Conservation (phyloP, 1,284 basidiomycete genomes). For the Hypsizygus ulmarius region DNA sequence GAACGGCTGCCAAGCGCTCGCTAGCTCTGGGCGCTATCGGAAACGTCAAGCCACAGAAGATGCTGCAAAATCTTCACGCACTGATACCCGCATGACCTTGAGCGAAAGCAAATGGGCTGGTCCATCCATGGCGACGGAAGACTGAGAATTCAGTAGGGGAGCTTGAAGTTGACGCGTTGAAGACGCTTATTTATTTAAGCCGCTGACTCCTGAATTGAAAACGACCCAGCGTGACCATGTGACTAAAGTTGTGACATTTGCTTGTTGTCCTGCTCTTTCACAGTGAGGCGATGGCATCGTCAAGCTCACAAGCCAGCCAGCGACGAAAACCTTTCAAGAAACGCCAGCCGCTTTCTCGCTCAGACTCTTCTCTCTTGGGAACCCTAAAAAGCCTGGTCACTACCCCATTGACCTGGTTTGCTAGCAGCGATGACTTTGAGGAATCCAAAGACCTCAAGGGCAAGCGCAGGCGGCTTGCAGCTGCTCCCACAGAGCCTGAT, state of each 20-base stretch:
- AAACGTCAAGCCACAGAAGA: conserved; percentile 35
- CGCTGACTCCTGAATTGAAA: no score
- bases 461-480: conserved; percentile 47
- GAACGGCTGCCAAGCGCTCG: conserved; percentile 77
- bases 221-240: conserved; percentile 15
- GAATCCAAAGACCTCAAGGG: conserved; percentile 47
- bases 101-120: conserved; percentile 63
- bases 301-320: conserved; percentile 23
- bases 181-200: no score
- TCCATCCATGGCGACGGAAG: conserved; percentile 42
- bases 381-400: conserved; percentile 64
- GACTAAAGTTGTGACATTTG: conserved; percentile 24
- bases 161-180: no score
- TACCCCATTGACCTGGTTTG: conserved; percentile 61
- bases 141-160: no score
- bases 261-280: conserved; percentile 27
- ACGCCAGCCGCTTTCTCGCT: conserved; percentile 39
- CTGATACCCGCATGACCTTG: conserved; percentile 81
- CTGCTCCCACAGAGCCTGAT: conserved; percentile 29
- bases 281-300: conserved; percentile 28
- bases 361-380: conserved; percentile 51
- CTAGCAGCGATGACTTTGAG: conserved; percentile 40
- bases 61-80: conserved; percentile 39
- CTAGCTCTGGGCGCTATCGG: conserved; percentile 66
- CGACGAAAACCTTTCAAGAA: conserved; percentile 27